phyloP scores from a whole-genome alignment of 305 asterid genomes.

The Fraxinus greggii region DNA sequence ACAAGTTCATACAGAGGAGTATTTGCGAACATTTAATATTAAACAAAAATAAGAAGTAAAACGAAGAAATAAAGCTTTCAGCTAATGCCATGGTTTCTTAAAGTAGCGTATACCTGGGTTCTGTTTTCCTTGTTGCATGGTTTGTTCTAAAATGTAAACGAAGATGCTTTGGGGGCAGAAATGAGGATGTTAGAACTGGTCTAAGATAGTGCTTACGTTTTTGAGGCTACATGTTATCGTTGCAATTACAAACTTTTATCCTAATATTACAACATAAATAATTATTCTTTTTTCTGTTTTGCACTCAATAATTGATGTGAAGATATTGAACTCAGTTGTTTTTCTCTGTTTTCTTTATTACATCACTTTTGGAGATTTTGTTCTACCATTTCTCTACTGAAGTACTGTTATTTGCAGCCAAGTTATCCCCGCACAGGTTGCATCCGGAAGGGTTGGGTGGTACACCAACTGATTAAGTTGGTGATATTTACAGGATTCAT shows the following conservation, averaged over 20 bases:
- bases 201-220: background rate
- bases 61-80: background rate
- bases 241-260: background rate
- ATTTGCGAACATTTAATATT: background rate
- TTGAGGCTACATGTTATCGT: conserved; percentile 1
- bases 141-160: background rate
- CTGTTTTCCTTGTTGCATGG: conserved; percentile 4
- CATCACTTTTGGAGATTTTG: background rate
- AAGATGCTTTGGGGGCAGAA: conserved; percentile 15
- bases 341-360: conserved; percentile 12
- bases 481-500: conserved; percentile 56
- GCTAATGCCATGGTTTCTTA: conserved; percentile 21
- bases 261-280: background rate
- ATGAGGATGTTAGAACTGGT: conserved; percentile 2
- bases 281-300: conserved; percentile 2
- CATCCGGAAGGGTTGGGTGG: conserved; percentile 63
- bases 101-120: background rate
- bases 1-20: background rate
- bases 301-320: conserved; percentile 14
- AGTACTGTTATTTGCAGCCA: conserved; percentile 41
- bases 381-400: conserved; percentile 19
- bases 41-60: conserved; percentile 5
- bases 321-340: conserved; percentile 6
- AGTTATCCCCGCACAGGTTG: conserved; percentile 56
- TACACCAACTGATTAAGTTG: conserved; percentile 52